These are phyloP conservation scores for Cryptococcus maquisensis DNA, from an alignment of 1,284 basidiomycete species.

Conservation along the genomic window DNA sequence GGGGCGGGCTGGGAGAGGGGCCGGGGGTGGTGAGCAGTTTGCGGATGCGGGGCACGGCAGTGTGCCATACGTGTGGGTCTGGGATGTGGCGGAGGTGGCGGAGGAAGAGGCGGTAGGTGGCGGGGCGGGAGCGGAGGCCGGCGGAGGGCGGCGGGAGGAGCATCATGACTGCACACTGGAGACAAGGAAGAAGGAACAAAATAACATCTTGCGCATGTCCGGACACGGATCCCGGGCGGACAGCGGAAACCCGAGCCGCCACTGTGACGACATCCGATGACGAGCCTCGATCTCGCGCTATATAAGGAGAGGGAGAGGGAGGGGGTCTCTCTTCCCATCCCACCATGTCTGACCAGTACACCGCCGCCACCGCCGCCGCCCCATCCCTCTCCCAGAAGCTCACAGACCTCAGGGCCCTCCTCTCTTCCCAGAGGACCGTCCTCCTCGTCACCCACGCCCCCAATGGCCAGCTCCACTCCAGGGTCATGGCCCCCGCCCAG, in stretches of 20 bases:
- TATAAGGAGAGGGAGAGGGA: not conserved
- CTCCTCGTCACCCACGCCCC: slow-evolving; percentile 76
- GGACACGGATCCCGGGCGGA: too few species aligned
- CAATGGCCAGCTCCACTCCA: slow-evolving; percentile 71
- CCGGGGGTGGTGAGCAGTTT: slow-evolving; percentile 4
- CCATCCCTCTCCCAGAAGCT: slow-evolving; percentile 30
- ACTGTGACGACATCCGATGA: not conserved
- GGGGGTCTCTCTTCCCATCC: not conserved
- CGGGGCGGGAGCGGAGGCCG: too few species aligned
- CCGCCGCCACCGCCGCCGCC: slow-evolving; percentile 12
- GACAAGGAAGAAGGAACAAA: too few species aligned
- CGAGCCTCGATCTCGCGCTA: not conserved
- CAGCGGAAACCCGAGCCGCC: too few species aligned
- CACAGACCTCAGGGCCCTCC: slow-evolving; percentile 41
- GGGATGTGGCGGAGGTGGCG: slow-evolving; percentile 31
- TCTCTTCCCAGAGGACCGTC: slow-evolving; percentile 61
- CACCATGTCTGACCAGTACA: slow-evolving; percentile 36
- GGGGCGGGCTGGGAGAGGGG: not conserved
- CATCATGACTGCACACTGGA: too few species aligned
- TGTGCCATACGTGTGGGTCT: slow-evolving; percentile 40
- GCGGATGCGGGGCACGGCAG: slow-evolving; percentile 23
- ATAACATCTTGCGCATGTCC: too few species aligned
- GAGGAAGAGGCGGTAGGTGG: slow-evolving; percentile 32
- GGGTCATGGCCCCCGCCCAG: slow-evolving; percentile 70
- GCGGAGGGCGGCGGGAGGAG: too few species aligned